Base-by-base conservation (phyloP, 1,284 basidiomycete genomes). In the Coniferiporia sulphurascens region DNA sequence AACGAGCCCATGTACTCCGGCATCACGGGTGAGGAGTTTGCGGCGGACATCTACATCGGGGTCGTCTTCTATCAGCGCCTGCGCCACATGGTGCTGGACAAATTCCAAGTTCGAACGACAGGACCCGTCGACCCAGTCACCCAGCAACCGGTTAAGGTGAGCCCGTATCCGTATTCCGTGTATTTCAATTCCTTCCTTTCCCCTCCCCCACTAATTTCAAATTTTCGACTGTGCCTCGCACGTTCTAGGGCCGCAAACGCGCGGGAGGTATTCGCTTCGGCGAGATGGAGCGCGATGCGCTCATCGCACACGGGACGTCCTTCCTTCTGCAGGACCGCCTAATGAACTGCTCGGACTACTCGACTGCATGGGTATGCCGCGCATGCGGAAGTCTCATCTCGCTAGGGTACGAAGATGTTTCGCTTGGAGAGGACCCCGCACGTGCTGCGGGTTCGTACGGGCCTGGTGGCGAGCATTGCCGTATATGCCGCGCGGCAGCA, bases 1-100 rank as follows among this genome's bases (percentile, higher is more conserved):
- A 98, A 98, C 76, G 97, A 99, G 74, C 95, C 97, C 7, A 99
- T 99, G 97, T 99, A 99, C 75, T 98, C 95, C 62, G 97, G 97
- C 43, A 97, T 99, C 71, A 99, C 97, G 6, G 97, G 97, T 19
- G 84, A 98, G 74, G 97, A 99, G 77, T 98, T 99, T 73, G 88
- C 91, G 17, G 95, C 96, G 3, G 97, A 99, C 72, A 99, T 99
- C 69, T 99, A 99, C 75, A 84, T 99, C 63, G 97, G 97, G 21
- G 88, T 98, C 49, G 96, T 99, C 55, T 98, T 98, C 78, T 99
- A 99, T 75, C 97, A 99, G 73, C 89, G 97, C 62, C 80, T 99
- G 62, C 87, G 97, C 67, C 97, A 99, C 83, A 99, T 99, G 97
- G 97, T 99, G 57, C 83, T 98, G 68, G 97, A 99, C 81, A 99